phyloP scores from a whole-genome alignment of 2,329 filamentous ascomycete genomes.

The Rasamsonia emersonii region DNA sequence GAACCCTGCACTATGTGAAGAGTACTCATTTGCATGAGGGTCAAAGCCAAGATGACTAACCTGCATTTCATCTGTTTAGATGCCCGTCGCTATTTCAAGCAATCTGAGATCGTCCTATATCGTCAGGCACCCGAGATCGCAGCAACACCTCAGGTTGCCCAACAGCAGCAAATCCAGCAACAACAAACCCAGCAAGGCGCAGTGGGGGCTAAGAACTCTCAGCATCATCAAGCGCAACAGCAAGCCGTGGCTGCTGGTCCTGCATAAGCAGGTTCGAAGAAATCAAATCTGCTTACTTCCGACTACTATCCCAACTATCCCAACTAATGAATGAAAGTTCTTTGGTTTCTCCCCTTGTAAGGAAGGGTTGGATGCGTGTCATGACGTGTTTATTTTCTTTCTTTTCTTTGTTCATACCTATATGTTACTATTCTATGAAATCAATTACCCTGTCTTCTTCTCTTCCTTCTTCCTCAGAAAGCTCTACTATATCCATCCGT shows the following conservation, averaged over 20 bases:
- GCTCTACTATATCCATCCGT: no score
- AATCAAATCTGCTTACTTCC: no score
- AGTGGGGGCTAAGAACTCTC: conserved; percentile 7
- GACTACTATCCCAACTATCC: no score
- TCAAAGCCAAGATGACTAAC: conserved; percentile 3
- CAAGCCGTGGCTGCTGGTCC: conserved; percentile 26
- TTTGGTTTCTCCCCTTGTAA: neutral
- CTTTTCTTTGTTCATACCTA: no score
- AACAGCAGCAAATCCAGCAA: conserved; percentile 32
- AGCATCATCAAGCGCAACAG: conserved; percentile 22
- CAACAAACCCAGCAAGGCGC: conserved; percentile 20
- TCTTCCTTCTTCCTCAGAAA: no score
- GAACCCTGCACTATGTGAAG: no score
- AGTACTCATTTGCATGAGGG: neutral
- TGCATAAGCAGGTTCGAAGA: conserved; percentile 14
- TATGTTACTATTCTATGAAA: no score
- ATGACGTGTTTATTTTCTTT: no score
- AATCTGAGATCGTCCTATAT: conserved; percentile 95
- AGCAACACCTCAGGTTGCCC: conserved; percentile 30
- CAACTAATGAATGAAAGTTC: conserved; percentile 1
- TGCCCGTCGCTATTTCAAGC: conserved; percentile 95
- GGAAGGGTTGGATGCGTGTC: no score
- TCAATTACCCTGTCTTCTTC: no score
- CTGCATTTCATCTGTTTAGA: conserved; percentile 46
- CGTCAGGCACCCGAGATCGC: conserved; percentile 55